phyloP scores from a whole-genome alignment of 495 filamentous ascomycete species.

The Lasiosphaeriaceae sp. region DNA sequence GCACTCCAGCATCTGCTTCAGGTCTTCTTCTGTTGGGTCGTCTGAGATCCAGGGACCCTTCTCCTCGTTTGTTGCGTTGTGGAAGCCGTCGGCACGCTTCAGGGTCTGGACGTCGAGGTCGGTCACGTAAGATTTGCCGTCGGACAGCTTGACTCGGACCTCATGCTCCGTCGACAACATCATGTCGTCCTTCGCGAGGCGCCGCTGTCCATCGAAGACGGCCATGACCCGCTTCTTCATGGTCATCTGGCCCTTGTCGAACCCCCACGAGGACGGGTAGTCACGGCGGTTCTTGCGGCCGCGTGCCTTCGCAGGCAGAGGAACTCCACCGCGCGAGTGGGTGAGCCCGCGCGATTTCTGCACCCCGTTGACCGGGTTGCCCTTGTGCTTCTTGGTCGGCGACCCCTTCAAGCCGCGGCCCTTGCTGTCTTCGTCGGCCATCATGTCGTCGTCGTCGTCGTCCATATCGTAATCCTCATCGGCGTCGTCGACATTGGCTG shows the following conservation, averaged over 20 bases:
- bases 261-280: conserved; percentile 91
- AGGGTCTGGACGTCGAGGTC: conserved; percentile 91
- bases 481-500: conserved; percentile 61
- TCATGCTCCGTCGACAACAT: conserved; percentile 95
- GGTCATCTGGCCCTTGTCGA: conserved; percentile 83
- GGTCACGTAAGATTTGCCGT: conserved; percentile 75
- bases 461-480: conserved; percentile 60
- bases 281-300: conserved; percentile 78
- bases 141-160: conserved; percentile 74
- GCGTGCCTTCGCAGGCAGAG: conserved; percentile 60
- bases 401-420: conserved; percentile 24
- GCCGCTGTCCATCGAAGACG: conserved; percentile 84
- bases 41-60: conserved; percentile 72
- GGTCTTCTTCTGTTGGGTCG: conserved; percentile 46
- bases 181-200: conserved; percentile 98
- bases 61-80: conserved; percentile 71
- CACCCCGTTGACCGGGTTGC: conserved; percentile 46
- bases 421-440: conserved; percentile 32
- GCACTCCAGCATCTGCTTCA: conserved; percentile 40
- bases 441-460: conserved; percentile 42
- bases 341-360: conserved; percentile 55
- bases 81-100: conserved; percentile 78
- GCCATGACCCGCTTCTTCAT: conserved; percentile 95
- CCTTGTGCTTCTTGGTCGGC: conserved; percentile 33
- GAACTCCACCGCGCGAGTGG: conserved; percentile 58